Evolutionary conservation across 2,329 filamentous ascomycete species (phyloP).

Genomic region (Phialophora expanda): DNA sequence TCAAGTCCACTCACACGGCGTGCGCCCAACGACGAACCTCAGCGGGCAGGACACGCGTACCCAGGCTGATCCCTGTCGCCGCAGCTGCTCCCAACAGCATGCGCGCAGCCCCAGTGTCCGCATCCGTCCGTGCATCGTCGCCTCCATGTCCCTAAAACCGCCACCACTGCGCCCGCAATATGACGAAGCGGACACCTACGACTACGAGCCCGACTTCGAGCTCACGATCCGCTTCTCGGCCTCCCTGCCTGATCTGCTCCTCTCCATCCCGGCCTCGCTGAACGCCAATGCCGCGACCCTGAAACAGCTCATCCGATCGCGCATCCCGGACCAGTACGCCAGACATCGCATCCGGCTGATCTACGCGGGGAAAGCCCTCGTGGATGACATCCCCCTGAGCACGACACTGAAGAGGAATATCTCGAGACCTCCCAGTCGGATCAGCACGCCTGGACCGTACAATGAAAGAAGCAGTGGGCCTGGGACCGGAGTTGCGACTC

Average conservation of each 20-base stretch:
- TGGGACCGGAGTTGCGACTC: slow-evolving; percentile 7
- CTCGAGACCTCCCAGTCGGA: slow-evolving; percentile 54
- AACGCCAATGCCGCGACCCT: slow-evolving; percentile 73
- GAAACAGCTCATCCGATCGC: slow-evolving; percentile 78
- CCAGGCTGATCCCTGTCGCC: neutral
- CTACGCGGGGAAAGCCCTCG: slow-evolving; percentile 82
- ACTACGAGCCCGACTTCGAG: slow-evolving; percentile 57
- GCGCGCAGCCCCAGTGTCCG: slow-evolving; percentile 6
- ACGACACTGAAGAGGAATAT: slow-evolving; percentile 69
- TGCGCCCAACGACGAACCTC: neutral
- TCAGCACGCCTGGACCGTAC: slow-evolving; percentile 39
- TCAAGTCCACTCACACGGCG: neutral
- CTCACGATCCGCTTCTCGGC: slow-evolving; percentile 91
- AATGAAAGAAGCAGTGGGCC: slow-evolving; percentile 30
- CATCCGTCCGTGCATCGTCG: neutral
- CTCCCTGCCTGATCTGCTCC: slow-evolving; percentile 78
- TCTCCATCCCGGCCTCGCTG: slow-evolving; percentile 65
- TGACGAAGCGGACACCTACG: neutral
- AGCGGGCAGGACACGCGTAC: neutral
- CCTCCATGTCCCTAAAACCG: slow-evolving; percentile 29
- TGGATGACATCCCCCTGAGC: slow-evolving; percentile 72
- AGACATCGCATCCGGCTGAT: slow-evolving; percentile 83
- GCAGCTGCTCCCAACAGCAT: slow-evolving; percentile 12
- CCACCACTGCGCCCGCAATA: slow-evolving; percentile 16
- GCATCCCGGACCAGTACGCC: slow-evolving; percentile 67